Percentiles rank a stretch among this genome's conserved stretches.
Conservation (phyloP, 306 rosid species). For the Inga leiocalycina region DNA sequence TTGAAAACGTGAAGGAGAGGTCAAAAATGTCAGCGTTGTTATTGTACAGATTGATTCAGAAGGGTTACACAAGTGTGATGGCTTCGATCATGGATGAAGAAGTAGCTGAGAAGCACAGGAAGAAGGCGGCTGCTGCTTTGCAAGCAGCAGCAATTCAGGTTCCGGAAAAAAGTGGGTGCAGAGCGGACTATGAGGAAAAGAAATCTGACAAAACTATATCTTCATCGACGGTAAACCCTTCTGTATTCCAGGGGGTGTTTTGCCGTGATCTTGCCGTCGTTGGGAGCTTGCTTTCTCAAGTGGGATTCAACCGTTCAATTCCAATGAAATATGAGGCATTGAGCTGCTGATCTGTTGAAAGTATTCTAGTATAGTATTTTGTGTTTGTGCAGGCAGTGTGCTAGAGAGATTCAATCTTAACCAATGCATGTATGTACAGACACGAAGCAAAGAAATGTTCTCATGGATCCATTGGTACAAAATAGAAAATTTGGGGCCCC, state of each 20-base stretch:
- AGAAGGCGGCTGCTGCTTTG: constrained; percentile 49
- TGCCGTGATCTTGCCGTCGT: constrained; percentile 84
- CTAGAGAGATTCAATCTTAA: not conserved
- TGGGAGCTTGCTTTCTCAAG: constrained; percentile 79
- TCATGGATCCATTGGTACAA: constrained; percentile 32
- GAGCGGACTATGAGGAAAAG: constrained; percentile 31
- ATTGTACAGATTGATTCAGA: constrained; percentile 77
- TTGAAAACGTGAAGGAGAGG: constrained; percentile 74
- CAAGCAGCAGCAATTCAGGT: constrained; percentile 56
- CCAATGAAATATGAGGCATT: constrained; percentile 80
- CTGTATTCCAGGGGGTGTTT: constrained; percentile 78
- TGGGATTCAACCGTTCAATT: constrained; percentile 72
- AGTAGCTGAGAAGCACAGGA: constrained; percentile 61
- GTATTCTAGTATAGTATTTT: not conserved
- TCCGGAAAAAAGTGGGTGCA: constrained; percentile 39
- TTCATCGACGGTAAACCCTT: constrained; percentile 32
- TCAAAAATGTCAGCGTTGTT: constrained; percentile 72
- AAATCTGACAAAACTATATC: constrained; percentile 30
- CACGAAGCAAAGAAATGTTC: not conserved
- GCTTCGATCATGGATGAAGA: constrained; percentile 64
- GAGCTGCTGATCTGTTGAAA: constrained; percentile 53
- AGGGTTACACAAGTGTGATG: constrained; percentile 71
- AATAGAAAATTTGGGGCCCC: constrained; percentile 21
- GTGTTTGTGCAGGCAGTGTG: not conserved
- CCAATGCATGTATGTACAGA: not conserved